phyloP scores from a whole-genome alignment of 192 early-diverging fungal species.

The Martensiomyces pterosporus region DNA sequence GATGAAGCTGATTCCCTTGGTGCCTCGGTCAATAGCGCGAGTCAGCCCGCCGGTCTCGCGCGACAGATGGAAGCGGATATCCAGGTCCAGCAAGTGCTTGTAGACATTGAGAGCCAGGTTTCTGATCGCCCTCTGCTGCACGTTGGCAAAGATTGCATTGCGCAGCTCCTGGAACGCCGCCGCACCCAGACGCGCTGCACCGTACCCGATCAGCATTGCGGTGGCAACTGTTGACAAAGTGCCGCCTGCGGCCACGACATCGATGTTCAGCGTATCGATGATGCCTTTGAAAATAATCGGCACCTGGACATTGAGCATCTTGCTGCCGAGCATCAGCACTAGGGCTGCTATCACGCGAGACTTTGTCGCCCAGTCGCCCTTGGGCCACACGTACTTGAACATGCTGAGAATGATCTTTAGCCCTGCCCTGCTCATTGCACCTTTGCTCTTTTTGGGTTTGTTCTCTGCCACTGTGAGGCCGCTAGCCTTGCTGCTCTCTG shows the following conservation, averaged over 20 bases:
- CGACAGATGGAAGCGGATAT: slow-evolving; percentile 87
- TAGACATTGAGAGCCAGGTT: slow-evolving; percentile 83
- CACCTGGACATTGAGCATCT: slow-evolving; percentile 88
- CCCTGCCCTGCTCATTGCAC: slow-evolving; percentile 45
- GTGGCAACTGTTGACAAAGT: slow-evolving; percentile 77
- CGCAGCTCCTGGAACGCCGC: slow-evolving; percentile 82
- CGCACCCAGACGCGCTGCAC: slow-evolving; percentile 81
- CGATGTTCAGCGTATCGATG: slow-evolving; percentile 79
- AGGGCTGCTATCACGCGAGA: slow-evolving; percentile 83
- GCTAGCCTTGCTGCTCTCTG: too few relatives aligned
- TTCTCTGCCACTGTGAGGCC: too few relatives aligned
- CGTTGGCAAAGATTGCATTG: slow-evolving; percentile 90
- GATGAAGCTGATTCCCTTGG: slow-evolving; percentile 94
- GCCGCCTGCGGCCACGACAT: slow-evolving; percentile 54
- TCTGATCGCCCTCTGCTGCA: slow-evolving; percentile 92
- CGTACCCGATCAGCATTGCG: slow-evolving; percentile 94
- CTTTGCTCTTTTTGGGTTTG: background rate
- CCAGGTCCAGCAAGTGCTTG: slow-evolving; percentile 81
- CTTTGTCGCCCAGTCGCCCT: slow-evolving; percentile 77
- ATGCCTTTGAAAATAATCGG: slow-evolving; percentile 94
- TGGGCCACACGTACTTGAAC: slow-evolving; percentile 85
- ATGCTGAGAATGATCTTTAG: slow-evolving; percentile 68
- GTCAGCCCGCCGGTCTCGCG: slow-evolving; percentile 96
- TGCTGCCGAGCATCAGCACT: slow-evolving; percentile 75
- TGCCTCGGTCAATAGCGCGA: slow-evolving; percentile 93